These are phyloP conservation scores for Pluteus cervinus DNA, from an alignment of 768 basidiomycete species.

Conservation along the genomic window DNA sequence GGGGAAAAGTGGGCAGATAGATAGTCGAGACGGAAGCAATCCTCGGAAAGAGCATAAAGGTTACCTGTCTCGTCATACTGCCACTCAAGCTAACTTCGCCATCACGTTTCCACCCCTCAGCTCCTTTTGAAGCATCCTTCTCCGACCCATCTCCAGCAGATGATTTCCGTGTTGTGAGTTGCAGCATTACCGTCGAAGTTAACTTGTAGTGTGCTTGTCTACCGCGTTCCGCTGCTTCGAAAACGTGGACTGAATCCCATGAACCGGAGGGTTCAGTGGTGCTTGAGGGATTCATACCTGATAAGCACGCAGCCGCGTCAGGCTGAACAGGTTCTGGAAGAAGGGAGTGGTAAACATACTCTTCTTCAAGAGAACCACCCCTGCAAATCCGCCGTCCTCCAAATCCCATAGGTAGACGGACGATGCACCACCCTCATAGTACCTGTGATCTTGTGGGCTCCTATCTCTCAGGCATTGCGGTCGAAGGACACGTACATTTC, in stretches of 20 bases:
- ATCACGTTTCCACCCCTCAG: slow-evolving; percentile 48
- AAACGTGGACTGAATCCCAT: slow-evolving; percentile 99
- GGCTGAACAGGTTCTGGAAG: neutral
- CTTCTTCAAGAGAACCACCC: slow-evolving; percentile 95
- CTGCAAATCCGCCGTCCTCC: slow-evolving; percentile 94
- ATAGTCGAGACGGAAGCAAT: slow-evolving; percentile 1
- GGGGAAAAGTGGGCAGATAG: neutral
- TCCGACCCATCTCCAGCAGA: slow-evolving; percentile 32
- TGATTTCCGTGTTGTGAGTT: slow-evolving; percentile 57
- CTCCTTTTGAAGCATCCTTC: slow-evolving; percentile 26
- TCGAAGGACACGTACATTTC: slow-evolving; percentile 60
- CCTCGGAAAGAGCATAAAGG: neutral
- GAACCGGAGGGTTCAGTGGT: slow-evolving; percentile 69
- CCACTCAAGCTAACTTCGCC: slow-evolving; percentile 86
- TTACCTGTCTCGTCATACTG: slow-evolving; percentile 94
- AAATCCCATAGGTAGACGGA: slow-evolving; percentile 98
- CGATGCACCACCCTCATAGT: slow-evolving; percentile 97
- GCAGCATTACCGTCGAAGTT: slow-evolving; percentile 95
- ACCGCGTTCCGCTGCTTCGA: slow-evolving; percentile 89
- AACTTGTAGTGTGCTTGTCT: slow-evolving; percentile 95
- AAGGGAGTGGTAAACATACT: slow-evolving; percentile 36
- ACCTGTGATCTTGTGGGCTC: too few relatives aligned
- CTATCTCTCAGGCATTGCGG: too few relatives aligned
- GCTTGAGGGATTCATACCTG: slow-evolving; percentile 56
- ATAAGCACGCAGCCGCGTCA: slow-evolving; percentile 3